Evolutionary conservation across 2,329 filamentous ascomycete genomes (phyloP).

Genomic region (Myriosclerotinia scirpicola): DNA sequence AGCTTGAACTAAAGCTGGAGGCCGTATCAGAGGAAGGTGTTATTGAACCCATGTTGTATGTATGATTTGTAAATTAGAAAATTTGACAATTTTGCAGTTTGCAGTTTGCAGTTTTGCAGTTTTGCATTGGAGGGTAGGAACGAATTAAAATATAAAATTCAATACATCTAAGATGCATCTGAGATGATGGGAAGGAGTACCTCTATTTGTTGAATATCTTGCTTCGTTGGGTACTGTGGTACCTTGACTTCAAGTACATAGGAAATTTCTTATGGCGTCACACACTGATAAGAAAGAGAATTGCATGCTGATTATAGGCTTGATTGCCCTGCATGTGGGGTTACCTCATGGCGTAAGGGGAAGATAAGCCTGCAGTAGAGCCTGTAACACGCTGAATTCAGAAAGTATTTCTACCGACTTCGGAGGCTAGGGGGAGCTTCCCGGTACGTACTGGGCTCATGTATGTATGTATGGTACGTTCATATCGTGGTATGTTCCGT

Average conservation of each 20-base stretch:
- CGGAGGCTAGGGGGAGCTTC: background rate
- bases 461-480: background rate
- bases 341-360: constrained; percentile 1
- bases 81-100: background rate
- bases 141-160: too few relatives aligned
- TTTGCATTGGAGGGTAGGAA: background rate
- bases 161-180: background rate
- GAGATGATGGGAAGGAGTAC: background rate
- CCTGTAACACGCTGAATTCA: background rate
- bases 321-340: constrained; percentile 14
- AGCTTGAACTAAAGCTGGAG: background rate
- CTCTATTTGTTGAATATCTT: background rate
- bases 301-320: background rate
- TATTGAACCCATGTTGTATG: constrained; percentile 1
- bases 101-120: too few relatives aligned
- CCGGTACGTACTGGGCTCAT: background rate
- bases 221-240: background rate
- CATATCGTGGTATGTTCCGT: background rate
- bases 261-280: background rate
- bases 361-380: background rate
- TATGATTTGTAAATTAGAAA: background rate
- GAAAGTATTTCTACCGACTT: background rate
- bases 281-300: constrained; percentile 4
- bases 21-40: background rate
- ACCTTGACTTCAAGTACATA: background rate